phyloP scores from a whole-genome alignment of 176 grass and related monocot genomes.

The Poa annua region DNA sequence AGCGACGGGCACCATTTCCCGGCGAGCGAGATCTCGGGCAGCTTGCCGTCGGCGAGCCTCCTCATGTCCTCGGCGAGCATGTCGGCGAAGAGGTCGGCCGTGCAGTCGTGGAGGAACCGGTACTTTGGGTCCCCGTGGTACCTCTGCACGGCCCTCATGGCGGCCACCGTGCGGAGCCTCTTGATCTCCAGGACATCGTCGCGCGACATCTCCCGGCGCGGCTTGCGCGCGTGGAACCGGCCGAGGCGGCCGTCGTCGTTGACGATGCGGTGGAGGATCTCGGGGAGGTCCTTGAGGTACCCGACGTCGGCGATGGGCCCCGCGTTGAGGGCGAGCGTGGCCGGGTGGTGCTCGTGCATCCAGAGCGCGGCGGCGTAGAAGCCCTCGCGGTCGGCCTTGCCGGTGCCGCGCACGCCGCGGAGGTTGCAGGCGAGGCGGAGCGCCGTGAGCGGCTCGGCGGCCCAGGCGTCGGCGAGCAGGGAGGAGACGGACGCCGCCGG shows the following conservation, averaged over 20 bases:
- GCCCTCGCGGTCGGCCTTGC: conserved; percentile 74
- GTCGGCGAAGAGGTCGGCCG: conserved; percentile 53
- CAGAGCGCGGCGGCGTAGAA: conserved; percentile 79
- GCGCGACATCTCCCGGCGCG: not conserved
- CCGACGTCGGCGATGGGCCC: conserved; percentile 48
- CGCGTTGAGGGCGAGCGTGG: conserved; percentile 73
- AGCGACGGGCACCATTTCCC: conserved; percentile 76
- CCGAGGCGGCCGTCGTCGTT: conserved; percentile 10
- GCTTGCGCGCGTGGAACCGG: not conserved
- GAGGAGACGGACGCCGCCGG: conserved; percentile 8
- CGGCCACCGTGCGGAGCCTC: conserved; percentile 34
- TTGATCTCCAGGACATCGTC: not conserved
- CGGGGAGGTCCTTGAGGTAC: conserved; percentile 78
- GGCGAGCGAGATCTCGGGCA: conserved; percentile 68
- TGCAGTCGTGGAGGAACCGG: conserved; percentile 62
- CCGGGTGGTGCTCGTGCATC: conserved; percentile 66
- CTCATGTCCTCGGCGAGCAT: conserved; percentile 63
- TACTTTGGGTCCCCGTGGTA: conserved; percentile 56
- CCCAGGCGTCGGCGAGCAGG: conserved; percentile 51
- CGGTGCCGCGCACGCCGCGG: conserved; percentile 68
- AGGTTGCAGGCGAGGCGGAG: conserved; percentile 63
- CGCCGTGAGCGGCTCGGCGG: conserved; percentile 38
- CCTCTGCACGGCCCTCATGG: conserved; percentile 45
- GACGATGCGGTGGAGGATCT: conserved; percentile 74
- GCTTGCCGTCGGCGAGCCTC: conserved; percentile 41